Evolutionary conservation across 2,329 filamentous ascomycete species (phyloP).

Genomic region (Alternaria infectoria): DNA sequence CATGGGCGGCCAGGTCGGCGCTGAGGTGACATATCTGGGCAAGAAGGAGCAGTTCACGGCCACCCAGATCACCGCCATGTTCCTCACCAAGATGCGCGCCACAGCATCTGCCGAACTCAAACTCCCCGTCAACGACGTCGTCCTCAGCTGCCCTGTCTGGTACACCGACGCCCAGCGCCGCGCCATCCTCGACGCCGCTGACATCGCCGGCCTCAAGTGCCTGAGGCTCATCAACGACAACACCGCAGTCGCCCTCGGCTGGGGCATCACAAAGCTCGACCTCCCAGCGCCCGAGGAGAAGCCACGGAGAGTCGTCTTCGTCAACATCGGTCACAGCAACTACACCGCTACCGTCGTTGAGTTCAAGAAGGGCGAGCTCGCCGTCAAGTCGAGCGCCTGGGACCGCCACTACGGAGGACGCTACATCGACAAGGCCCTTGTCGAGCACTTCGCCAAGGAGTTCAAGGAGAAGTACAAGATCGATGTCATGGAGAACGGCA

Average conservation of each 20-base stretch:
- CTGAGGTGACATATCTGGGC: conserved; percentile 89
- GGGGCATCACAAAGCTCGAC: conserved; percentile 97
- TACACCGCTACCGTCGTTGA: conserved; percentile 94
- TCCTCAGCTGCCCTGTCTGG: conserved; percentile 94
- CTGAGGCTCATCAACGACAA: conserved; percentile 98
- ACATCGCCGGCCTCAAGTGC: conserved; percentile 91
- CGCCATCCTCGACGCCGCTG: conserved; percentile 85
- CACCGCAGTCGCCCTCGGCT: conserved; percentile 92
- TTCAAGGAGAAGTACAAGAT: conserved; percentile 99
- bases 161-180: conserved; percentile 95
- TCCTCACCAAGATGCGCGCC: conserved; percentile 89
- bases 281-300: conserved; percentile 88
- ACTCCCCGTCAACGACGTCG: conserved; percentile 89
- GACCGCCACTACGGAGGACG: conserved; percentile 97
- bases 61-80: conserved; percentile 94
- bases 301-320: conserved; percentile 85
- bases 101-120: conserved; percentile 87
- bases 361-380: conserved; percentile 95
- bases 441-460: conserved; percentile 93
- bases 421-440: conserved; percentile 93
- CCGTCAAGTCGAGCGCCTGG: conserved; percentile 89
- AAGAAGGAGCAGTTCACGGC: conserved; percentile 97
- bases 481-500: conserved; percentile 87
- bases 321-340: conserved; percentile 96
- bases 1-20: conserved; percentile 91